These are phyloP conservation scores for Penicillium manginii DNA, from an alignment of 495 filamentous ascomycete species.

Conservation along the genomic window DNA sequence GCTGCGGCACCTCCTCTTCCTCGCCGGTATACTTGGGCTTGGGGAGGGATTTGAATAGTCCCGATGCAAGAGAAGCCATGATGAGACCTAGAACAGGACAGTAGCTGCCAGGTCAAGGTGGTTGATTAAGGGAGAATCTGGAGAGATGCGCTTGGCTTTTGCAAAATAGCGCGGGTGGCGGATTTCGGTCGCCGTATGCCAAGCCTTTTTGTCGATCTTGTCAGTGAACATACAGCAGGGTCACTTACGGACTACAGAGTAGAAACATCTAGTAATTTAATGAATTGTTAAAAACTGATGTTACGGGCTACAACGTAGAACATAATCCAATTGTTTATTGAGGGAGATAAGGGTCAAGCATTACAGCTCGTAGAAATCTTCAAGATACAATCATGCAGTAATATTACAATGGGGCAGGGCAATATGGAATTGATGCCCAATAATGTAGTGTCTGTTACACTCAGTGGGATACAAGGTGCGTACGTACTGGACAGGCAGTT, in stretches of 20 bases:
- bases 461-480: constrained; percentile 30
- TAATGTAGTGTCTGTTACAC: background rate
- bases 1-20: constrained; percentile 75
- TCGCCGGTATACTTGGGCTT: constrained; percentile 89
- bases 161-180: constrained; percentile 27
- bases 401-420: constrained; percentile 16
- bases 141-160: constrained; percentile 29
- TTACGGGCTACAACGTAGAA: background rate
- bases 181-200: constrained; percentile 20
- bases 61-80: constrained; percentile 74
- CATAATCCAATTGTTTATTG: background rate
- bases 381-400: constrained; percentile 11
- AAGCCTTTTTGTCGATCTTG: constrained; percentile 14
- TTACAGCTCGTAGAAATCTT: background rate
- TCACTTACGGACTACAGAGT: too few relatives aligned
- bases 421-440: constrained; percentile 3
- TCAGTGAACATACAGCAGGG: too few relatives aligned
- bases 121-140: constrained; percentile 16
- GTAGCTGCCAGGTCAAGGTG: constrained; percentile 22
- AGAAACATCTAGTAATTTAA: too few relatives aligned
- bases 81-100: constrained; percentile 23
- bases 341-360: background rate
- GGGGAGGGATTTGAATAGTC: constrained; percentile 80
- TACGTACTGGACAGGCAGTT: constrained; percentile 42
- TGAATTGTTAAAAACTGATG: too few relatives aligned